phyloP scores from a whole-genome alignment of 306 rosid species.

The Abrus pulchellus region DNA sequence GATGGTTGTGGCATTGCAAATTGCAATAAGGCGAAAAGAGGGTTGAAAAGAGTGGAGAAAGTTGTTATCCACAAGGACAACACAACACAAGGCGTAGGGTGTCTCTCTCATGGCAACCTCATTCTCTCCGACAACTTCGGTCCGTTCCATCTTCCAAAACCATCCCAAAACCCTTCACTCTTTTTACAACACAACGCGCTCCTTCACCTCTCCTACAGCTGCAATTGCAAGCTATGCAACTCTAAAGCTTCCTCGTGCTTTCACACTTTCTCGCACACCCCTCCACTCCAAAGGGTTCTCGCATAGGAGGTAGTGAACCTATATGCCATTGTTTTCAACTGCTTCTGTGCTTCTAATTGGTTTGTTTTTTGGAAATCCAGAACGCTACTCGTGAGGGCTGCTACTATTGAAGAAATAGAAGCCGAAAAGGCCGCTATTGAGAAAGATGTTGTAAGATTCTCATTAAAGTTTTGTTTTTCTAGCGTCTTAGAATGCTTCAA shows the following conservation, averaged over 20 bases:
- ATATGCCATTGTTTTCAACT: neutral
- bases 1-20: too few species aligned
- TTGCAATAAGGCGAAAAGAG: too few species aligned
- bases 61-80: slow-evolving; percentile 60
- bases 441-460: slow-evolving; percentile 77
- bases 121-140: slow-evolving; percentile 62
- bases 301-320: slow-evolving; percentile 58
- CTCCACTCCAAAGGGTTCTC: slow-evolving; percentile 43
- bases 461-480: neutral
- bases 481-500: neutral
- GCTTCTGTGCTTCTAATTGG: neutral
- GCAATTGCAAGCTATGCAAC: slow-evolving; percentile 52
- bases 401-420: slow-evolving; percentile 97
- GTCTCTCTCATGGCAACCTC: slow-evolving; percentile 71
- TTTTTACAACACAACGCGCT: slow-evolving; percentile 54
- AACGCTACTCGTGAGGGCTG: slow-evolving; percentile 69
- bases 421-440: slow-evolving; percentile 83
- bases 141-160: slow-evolving; percentile 64
- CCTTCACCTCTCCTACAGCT: slow-evolving; percentile 61
- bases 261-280: slow-evolving; percentile 54
- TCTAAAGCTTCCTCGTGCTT: slow-evolving; percentile 47
- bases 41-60: slow-evolving; percentile 8
- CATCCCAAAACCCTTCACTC: slow-evolving; percentile 52
- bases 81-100: slow-evolving; percentile 15
- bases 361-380: slow-evolving; percentile 40